phyloP scores from a whole-genome alignment of 148 eudicot species.

The Spergularia marina region DNA sequence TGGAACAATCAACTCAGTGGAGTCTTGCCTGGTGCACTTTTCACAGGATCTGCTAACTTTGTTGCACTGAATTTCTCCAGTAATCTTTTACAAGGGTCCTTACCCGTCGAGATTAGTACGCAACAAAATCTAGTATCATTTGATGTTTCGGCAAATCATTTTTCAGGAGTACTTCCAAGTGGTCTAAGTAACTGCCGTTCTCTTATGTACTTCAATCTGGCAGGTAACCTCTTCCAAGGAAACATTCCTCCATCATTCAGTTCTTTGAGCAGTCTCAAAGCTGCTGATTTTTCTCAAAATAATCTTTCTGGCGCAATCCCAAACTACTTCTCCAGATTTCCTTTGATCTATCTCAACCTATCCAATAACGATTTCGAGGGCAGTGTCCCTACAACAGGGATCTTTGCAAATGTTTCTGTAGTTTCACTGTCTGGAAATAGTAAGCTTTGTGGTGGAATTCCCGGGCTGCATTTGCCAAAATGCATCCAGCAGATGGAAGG shows the following conservation, averaged over 20 bases:
- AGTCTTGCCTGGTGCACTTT: neutral
- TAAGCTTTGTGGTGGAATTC: conserved; percentile 39
- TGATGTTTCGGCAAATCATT: conserved; percentile 9
- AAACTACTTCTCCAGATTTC: conserved; percentile 1
- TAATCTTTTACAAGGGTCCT: conserved; percentile 18
- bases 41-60: neutral
- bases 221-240: conserved; percentile 15
- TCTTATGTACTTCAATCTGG: neutral
- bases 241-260: conserved; percentile 18
- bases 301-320: conserved; percentile 26
- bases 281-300: conserved; percentile 16
- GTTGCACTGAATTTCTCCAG: neutral
- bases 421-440: conserved; percentile 30
- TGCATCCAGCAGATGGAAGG: conserved; percentile 11
- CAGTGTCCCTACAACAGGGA: conserved; percentile 30
- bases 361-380: conserved; percentile 39
- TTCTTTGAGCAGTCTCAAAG: conserved; percentile 1
- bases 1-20: conserved; percentile 1
- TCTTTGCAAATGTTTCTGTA: conserved; percentile 29
- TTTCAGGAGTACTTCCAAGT: conserved; percentile 19
- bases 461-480: conserved; percentile 26
- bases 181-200: conserved; percentile 4
- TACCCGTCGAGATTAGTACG: conserved; percentile 21
- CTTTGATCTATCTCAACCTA: conserved; percentile 21
- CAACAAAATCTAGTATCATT: neutral